phyloP scores from a whole-genome alignment of 148 eudicot genomes.

The Mesembryanthemum crystallinum region DNA sequence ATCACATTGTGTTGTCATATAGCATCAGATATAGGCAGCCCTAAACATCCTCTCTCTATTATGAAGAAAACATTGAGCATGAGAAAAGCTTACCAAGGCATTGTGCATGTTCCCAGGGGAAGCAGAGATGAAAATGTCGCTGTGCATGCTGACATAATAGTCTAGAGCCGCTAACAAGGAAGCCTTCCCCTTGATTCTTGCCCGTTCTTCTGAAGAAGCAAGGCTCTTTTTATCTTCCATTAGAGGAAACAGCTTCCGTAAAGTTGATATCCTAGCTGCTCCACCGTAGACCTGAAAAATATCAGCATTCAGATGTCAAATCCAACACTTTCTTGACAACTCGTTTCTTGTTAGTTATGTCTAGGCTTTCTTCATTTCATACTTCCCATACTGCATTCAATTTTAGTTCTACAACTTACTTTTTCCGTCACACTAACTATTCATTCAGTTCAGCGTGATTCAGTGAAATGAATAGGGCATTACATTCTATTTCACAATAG shows the following conservation, averaged over 20 bases:
- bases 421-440: too few species aligned
- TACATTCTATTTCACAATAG: not conserved
- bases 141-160: constrained; percentile 91
- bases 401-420: too few species aligned
- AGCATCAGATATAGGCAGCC: not conserved
- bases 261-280: constrained; percentile 71
- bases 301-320: not conserved
- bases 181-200: constrained; percentile 82
- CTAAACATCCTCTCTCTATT: too few species aligned
- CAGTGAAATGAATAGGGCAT: too few species aligned
- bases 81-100: constrained; percentile 67
- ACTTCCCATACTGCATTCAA: too few species aligned
- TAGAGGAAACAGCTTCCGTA: constrained; percentile 65
- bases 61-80: not conserved
- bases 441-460: too few species aligned
- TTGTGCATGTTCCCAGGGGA: constrained; percentile 99
- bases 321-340: not conserved
- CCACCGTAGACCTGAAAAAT: constrained; percentile 77
- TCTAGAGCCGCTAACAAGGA: constrained; percentile 92
- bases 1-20: not conserved
- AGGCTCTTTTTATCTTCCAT: constrained; percentile 96
- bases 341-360: not conserved
- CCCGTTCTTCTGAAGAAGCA: constrained; percentile 73
- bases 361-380: not conserved
- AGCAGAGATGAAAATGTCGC: constrained; percentile 94